Evolutionary conservation across 208 protist species (phyloP), one percentile per base, ranked within the genome.

Genomic region (Trypanosoma caninum): DNA sequence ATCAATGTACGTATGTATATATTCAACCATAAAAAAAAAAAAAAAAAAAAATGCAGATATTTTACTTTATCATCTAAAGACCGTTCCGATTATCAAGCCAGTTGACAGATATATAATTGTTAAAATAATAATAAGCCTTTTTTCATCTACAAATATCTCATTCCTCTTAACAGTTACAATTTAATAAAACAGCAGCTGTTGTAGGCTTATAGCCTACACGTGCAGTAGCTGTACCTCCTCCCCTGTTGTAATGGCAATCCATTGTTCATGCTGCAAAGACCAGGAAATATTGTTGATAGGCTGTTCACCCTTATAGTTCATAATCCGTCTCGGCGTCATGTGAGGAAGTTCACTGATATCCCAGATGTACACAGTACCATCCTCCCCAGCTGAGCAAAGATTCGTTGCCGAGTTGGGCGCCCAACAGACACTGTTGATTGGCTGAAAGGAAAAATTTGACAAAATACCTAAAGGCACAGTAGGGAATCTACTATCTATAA

Each of bases 291-390:
- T 92, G 70, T 95, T 95, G 53, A 95, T 92, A 5, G 84, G 81
- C 13, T 73, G 67, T 14, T 80, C 82, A 22, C 73, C 79, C 34
- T 80, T 66, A 25, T 82, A 87, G 61, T 80, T 65, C 50, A 86
- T 76, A 20, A 89, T 52, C 9, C 80, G 83, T 27, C 63, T 69
- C 22, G 69, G 59, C 35, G 52, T 55, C 20, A 65, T 56, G 52
- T 91, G 75, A 3, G 74, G 76, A 38, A 92, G 41, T 25, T 61
- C 69, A 28, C 75, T 93, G 10, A 97, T 72, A 65, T 98, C 97
- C 98, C 98, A 99, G 46, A 99, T 98, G 46, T 98, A 92, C 6
- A 95, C 97, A 44, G 98, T 82, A 2, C 73, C 84, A 63, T 99
- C 97, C 69, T 99, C 98, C 16, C 89, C 96, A n/a, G 91, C 94